Evolutionary conservation across 192 early-diverging fungal species (phyloP), one percentile per base, ranked within the genome.

Genomic region (Entomortierella beljakovae): DNA sequence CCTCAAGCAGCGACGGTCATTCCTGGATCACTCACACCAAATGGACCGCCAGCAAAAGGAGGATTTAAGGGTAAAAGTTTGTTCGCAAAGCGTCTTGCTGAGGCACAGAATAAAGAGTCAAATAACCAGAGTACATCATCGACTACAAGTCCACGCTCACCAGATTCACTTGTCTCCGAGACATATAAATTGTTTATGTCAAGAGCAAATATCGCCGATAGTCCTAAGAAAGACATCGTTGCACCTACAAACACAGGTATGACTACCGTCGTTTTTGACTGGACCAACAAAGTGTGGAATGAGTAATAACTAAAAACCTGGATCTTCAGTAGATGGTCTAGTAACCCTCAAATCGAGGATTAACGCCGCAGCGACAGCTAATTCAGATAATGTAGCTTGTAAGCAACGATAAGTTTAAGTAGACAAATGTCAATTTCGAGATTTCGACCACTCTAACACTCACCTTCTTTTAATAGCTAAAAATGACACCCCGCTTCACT

Each of bases 21-120:
- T 8, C 42, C 51, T 25, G 75, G 75, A 1, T 65, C 68, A 10
- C 43, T 79, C 6, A 33, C 7, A 1, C 75, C 75, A 18, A 52
- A 53, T 1, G 11, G 61, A 0, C 55, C 29, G 18, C 28, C 75
- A 29, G 18, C 31, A 22, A 70, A 70, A 25, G 66, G 50, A 6
- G 64, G 54, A 10, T 57, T 51, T 32, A 79, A 70, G 33, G 75
- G 75, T 37, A 70, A 70, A 49, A 79, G 75, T 60, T 25, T 79
- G 20, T 79, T 79, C 55, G 75, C 75, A 48, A 57, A 46, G 38
- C 61, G 75, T 13, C 55, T 79, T 13, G 75, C 75, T 11, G 55
- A 79, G 33, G 48, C 75, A 8, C 75, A 79, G 10, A 50, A 57
- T 40, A 38, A 58, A 26, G 66, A 22, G 43, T 33, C 57, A 54